Percentiles rank a stretch among this genome's conserved stretches.
Evolutionary conservation across 164 flowering plant genomes (phyloP).

Genomic region (Cinnamomum micranthum): DNA sequence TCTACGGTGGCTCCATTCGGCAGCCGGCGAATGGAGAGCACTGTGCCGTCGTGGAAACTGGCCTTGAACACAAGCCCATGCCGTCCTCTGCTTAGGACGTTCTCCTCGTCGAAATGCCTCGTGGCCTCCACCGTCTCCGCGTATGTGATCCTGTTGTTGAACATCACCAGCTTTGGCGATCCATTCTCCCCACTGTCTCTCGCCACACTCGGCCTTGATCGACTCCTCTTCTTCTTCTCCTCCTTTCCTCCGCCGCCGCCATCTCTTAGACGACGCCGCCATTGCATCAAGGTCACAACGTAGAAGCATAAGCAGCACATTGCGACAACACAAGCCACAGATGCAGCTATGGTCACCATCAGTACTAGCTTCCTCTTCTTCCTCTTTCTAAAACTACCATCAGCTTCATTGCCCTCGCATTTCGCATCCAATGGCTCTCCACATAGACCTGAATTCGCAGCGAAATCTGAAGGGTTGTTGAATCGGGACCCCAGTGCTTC

Average conservation of each 20-base stretch:
- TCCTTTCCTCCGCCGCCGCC: constrained; percentile 26
- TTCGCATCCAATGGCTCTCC: constrained; percentile 60
- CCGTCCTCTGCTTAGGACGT: constrained; percentile 64
- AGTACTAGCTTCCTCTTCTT: constrained; percentile 47
- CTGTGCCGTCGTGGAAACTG: constrained; percentile 66
- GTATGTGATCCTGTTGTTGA: constrained; percentile 58
- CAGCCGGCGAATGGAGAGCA: constrained; percentile 66
- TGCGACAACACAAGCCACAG: constrained; percentile 38
- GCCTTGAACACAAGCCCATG: constrained; percentile 80
- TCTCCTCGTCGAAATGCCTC: constrained; percentile 83
- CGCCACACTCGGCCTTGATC: too few relatives aligned
- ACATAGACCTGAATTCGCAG: constrained; percentile 48
- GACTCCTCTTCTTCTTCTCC: constrained; percentile 53
- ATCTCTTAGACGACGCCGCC: constrained; percentile 51
- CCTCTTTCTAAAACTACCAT: constrained; percentile 5
- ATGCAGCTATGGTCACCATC: constrained; percentile 37
- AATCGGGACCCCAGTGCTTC: constrained; percentile 48
- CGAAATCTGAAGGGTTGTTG: constrained; percentile 45
- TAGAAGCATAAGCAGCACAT: constrained; percentile 59
- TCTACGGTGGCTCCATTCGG: constrained; percentile 42
- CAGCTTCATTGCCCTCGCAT: constrained; percentile 30
- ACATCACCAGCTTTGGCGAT: constrained; percentile 75
- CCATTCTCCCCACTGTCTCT: constrained; percentile 55
- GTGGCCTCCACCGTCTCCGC: constrained; percentile 82
- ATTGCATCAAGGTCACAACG: constrained; percentile 44